These are phyloP conservation scores for Quercus mongolica DNA, from an alignment of 306 rosid genomes.

Conservation along the genomic window DNA sequence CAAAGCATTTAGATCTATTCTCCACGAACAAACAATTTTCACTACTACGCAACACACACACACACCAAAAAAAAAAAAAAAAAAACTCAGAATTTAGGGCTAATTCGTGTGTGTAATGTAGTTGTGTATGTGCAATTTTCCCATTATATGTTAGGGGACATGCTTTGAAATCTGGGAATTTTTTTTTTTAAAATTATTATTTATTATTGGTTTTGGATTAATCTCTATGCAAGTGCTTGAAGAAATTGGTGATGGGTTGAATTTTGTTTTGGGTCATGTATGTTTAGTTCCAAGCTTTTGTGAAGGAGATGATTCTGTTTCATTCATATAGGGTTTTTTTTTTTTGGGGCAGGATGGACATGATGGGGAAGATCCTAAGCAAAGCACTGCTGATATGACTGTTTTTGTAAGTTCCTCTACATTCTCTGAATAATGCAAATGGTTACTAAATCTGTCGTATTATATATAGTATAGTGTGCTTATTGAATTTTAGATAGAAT, in stretches of 20 bases:
- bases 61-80: too few relatives aligned
- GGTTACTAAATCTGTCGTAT: too few relatives aligned
- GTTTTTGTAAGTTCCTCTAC: conserved; percentile 65
- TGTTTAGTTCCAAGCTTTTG: not conserved
- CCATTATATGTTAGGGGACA: not conserved
- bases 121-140: not conserved
- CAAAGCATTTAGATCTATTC: not conserved
- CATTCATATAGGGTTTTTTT: too few relatives aligned
- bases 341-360: conserved; percentile 61
- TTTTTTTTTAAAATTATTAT: not conserved
- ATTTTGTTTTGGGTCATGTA: not conserved
- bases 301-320: not conserved
- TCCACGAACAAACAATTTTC: not conserved
- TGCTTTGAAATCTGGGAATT: not conserved
- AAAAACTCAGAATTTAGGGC: not conserved
- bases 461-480: too few relatives aligned
- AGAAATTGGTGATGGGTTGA: not conserved
- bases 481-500: too few relatives aligned
- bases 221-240: not conserved
- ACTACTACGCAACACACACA: too few relatives aligned
- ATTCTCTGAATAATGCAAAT: not conserved
- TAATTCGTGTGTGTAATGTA: not conserved
- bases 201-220: not conserved
- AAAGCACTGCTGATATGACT: conserved; percentile 96
- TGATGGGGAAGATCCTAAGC: conserved; percentile 73